These are phyloP conservation scores for Suhomyces sp. DNA, from an alignment of 805 yeast genomes.

Conservation along the genomic window DNA sequence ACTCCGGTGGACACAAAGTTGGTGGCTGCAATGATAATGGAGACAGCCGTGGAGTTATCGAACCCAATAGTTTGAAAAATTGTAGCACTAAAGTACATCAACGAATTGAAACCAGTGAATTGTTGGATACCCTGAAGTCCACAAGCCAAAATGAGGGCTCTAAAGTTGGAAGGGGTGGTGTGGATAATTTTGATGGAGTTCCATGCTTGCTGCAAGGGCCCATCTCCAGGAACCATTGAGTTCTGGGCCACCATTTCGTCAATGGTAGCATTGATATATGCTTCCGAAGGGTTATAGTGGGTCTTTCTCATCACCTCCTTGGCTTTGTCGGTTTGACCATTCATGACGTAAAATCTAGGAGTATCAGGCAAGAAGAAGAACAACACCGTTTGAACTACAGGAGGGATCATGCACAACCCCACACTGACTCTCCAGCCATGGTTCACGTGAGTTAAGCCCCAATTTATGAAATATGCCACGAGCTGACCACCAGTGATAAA, in stretches of 20 bases:
- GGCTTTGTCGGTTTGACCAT: slow-evolving; percentile 64
- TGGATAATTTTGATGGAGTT: slow-evolving; percentile 64
- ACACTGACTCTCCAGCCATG: slow-evolving; percentile 95
- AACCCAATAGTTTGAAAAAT: slow-evolving; percentile 91
- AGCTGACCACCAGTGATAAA: slow-evolving; percentile 95
- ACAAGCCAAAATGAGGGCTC: slow-evolving; percentile 88
- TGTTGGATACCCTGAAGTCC: slow-evolving; percentile 96
- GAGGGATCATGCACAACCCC: slow-evolving; percentile 87
- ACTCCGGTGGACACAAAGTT: slow-evolving; percentile 84
- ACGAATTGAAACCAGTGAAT: slow-evolving; percentile 93
- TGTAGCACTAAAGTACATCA: slow-evolving; percentile 93
- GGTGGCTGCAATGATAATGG: slow-evolving; percentile 90
- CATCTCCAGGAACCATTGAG: slow-evolving; percentile 40
- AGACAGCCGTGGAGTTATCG: slow-evolving; percentile 86
- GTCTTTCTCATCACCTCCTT: slow-evolving; percentile 59
- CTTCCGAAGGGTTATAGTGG: slow-evolving; percentile 61
- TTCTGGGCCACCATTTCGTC: slow-evolving; percentile 55
- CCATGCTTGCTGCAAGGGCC: slow-evolving; percentile 49
- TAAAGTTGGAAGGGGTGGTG: slow-evolving; percentile 69
- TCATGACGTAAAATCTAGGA: slow-evolving; percentile 83
- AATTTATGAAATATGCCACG: slow-evolving; percentile 90
- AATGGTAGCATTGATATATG: slow-evolving; percentile 62
- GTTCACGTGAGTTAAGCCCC: slow-evolving; percentile 67
- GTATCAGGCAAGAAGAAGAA: slow-evolving; percentile 92
- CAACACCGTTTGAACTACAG: slow-evolving; percentile 68